A percentile compares a stretch with the other conserved stretches of the same genome.
phyloP scores from a whole-genome alignment of 352 stramenopile genomes.

The Pythium guiyangense region DNA sequence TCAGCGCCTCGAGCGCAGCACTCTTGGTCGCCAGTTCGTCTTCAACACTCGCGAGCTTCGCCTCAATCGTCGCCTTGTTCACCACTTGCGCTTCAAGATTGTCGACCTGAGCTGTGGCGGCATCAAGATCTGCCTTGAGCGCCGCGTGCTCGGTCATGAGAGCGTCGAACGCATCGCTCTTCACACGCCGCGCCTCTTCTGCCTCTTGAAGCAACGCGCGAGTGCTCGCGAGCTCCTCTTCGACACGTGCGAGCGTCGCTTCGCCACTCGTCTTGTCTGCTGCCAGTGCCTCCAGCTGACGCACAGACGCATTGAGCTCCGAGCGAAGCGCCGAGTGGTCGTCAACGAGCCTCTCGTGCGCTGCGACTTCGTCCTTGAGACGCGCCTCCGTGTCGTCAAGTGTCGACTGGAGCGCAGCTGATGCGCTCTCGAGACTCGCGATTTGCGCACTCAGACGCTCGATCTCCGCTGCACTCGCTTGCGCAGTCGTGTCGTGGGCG shows the following conservation, averaged over 20 bases:
- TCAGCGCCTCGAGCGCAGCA: background rate
- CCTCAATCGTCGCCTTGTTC: background rate
- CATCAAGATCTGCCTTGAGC: background rate
- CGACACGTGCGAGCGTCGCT: background rate
- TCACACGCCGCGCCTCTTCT: background rate
- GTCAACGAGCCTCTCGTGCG: background rate
- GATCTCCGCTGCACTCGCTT: background rate
- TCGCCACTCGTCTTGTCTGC: background rate
- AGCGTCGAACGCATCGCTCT: background rate
- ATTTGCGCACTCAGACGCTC: background rate
- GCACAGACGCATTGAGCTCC: slow-evolving; percentile 1
- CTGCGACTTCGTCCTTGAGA: background rate
- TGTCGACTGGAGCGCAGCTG: background rate
- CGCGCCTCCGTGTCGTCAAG: slow-evolving; percentile 1
- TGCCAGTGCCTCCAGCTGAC: slow-evolving; percentile 7
- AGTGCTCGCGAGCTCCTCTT: background rate
- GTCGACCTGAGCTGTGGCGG: background rate
- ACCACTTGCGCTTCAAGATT: slow-evolving; percentile 6
- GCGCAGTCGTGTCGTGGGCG: no score
- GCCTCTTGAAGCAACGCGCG: background rate
- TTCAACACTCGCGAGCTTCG: background rate
- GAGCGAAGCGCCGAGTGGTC: background rate
- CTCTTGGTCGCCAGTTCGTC: background rate
- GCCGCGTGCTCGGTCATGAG: background rate
- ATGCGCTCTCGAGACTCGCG: background rate